These are phyloP conservation scores for Microbotryum scabiosae DNA, from an alignment of 1,284 basidiomycete species.

Conservation along the genomic window DNA sequence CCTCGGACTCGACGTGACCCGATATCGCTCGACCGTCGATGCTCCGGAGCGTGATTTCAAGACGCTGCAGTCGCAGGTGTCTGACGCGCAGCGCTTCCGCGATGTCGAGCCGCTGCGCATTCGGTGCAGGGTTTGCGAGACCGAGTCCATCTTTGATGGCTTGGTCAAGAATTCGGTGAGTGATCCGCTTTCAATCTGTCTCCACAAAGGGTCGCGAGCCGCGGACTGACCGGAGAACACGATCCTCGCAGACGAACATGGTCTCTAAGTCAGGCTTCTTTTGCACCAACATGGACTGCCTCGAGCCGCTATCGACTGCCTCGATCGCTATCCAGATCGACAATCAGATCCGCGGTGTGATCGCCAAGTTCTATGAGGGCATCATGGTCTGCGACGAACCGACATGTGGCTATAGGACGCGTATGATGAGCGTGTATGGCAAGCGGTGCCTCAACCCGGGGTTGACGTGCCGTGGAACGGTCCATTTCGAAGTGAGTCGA, in stretches of 20 bases:
- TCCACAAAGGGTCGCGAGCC: constrained; percentile 12
- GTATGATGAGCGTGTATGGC: constrained; percentile 87
- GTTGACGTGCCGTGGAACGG: constrained; percentile 56
- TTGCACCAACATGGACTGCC: constrained; percentile 50
- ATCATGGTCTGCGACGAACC: constrained; percentile 82
- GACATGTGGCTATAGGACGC: constrained; percentile 72
- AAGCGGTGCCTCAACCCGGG: constrained; percentile 58
- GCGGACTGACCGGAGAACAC: not conserved
- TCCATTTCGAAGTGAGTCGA: constrained; percentile 61
- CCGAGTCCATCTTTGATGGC: constrained; percentile 55
- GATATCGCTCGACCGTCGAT: constrained; percentile 52
- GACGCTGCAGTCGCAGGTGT: constrained; percentile 80
- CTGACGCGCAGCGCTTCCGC: constrained; percentile 78
- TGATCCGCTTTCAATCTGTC: constrained; percentile 45
- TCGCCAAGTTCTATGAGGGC: constrained; percentile 77
- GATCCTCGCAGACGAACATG: constrained; percentile 34
- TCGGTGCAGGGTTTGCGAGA: constrained; percentile 64
- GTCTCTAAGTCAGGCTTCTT: constrained; percentile 48
- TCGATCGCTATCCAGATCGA: constrained; percentile 80
- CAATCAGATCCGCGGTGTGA: constrained; percentile 65
- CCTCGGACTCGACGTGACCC: constrained; percentile 78
- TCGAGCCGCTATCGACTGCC: constrained; percentile 48
- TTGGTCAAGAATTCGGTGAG: constrained; percentile 58
- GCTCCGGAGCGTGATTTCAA: constrained; percentile 63
- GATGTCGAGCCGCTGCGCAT: constrained; percentile 61